A percentile compares a stretch with the other conserved stretches of the same genome.
These are phyloP conservation scores for Tetrapisispora nanseiensis DNA, from an alignment of 805 yeast species.

Conservation along the genomic window DNA sequence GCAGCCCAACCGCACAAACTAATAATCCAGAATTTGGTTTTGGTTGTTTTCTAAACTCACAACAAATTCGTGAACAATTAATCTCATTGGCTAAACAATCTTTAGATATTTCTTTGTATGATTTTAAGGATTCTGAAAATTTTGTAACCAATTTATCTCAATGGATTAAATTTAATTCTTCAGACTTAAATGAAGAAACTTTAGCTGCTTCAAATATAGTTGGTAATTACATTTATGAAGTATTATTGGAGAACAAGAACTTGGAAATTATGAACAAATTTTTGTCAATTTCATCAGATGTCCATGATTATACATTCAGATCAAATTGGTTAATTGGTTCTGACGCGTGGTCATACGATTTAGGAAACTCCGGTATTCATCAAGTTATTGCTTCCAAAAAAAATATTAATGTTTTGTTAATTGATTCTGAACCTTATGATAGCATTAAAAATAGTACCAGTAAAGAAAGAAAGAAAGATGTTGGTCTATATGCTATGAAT, in stretches of 20 bases:
- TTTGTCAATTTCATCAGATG: conserved; percentile 30
- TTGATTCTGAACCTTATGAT: conserved; percentile 72
- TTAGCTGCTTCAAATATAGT: conserved; percentile 25
- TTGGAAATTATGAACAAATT: conserved; percentile 38
- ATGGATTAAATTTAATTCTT: conserved; percentile 54
- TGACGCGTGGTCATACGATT: conserved; percentile 90
- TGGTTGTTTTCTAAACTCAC: conserved; percentile 57
- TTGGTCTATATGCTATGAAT: conserved; percentile 91
- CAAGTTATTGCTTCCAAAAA: conserved; percentile 64
- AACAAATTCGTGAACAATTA: conserved; percentile 42
- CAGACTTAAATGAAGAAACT: conserved; percentile 23
- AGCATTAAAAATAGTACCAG: conserved; percentile 28
- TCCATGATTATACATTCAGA: conserved; percentile 37
- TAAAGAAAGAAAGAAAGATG: conserved; percentile 55
- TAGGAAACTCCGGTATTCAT: conserved; percentile 88
- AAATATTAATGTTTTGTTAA: conserved; percentile 73
- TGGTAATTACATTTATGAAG: conserved; percentile 29
- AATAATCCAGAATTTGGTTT: conserved; percentile 79
- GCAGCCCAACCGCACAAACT: conserved; percentile 36
- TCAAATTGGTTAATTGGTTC: conserved; percentile 85
- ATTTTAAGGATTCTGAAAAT: conserved; percentile 35
- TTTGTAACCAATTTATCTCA: conserved; percentile 50
- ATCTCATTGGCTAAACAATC: conserved; percentile 37
- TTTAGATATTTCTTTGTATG: conserved; percentile 35
- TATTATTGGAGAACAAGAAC: conserved; percentile 32